These are phyloP conservation scores for Friedmanniomyces simplex DNA, from an alignment of 495 filamentous ascomycete genomes.

Conservation along the genomic window DNA sequence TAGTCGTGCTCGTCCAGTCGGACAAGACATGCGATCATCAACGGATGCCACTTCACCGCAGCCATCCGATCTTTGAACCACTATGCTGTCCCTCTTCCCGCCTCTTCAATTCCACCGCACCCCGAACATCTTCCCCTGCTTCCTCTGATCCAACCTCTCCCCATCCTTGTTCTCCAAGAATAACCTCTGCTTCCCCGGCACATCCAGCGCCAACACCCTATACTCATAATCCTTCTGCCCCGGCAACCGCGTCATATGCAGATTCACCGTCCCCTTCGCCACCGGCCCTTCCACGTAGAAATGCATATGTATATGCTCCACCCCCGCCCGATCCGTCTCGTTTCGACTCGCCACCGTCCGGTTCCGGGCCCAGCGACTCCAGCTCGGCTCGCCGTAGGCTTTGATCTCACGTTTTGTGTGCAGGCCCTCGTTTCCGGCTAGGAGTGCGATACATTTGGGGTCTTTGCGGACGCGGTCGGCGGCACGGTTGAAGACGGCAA, in stretches of 20 bases:
- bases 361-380: slow-evolving; percentile 73
- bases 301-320: slow-evolving; percentile 74
- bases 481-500: slow-evolving; percentile 78
- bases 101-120: slow-evolving; percentile 49
- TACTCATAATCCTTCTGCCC: slow-evolving; percentile 64
- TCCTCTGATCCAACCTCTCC: slow-evolving; percentile 35
- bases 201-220: slow-evolving; percentile 69
- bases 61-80: too few species aligned
- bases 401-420: slow-evolving; percentile 56
- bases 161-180: slow-evolving; percentile 52
- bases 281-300: slow-evolving; percentile 85
- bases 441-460: slow-evolving; percentile 54
- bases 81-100: too few species aligned
- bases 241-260: slow-evolving; percentile 63
- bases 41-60: too few species aligned
- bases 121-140: slow-evolving; percentile 48
- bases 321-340: slow-evolving; percentile 61
- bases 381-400: slow-evolving; percentile 75
- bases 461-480: slow-evolving; percentile 70
- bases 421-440: slow-evolving; percentile 41
- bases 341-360: slow-evolving; percentile 54
- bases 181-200: slow-evolving; percentile 43
- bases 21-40: too few species aligned
- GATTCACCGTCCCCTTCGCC: slow-evolving; percentile 58
- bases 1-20: too few species aligned